Conservation (phyloP, 805 yeast genomes). For the Maudiozyma barnettii region DNA sequence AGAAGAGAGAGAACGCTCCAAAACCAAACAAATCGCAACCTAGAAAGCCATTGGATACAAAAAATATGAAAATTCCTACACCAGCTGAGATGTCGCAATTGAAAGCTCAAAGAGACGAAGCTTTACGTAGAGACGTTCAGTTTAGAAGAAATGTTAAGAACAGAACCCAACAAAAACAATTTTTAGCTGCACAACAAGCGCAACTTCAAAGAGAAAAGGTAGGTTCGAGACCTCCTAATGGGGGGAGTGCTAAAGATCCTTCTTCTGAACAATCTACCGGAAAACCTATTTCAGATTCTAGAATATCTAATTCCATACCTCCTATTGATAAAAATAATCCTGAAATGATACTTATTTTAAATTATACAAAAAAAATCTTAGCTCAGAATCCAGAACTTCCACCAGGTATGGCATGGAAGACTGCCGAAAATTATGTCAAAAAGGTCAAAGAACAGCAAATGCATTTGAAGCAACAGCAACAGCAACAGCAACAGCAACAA, state of each 20-base stretch:
- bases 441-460: slow-evolving; percentile 18
- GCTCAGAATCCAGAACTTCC: slow-evolving; percentile 26
- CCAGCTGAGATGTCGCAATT: slow-evolving; percentile 78
- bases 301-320: neutral
- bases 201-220: slow-evolving; percentile 6
- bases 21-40: slow-evolving; percentile 43
- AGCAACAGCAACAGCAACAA: slow-evolving; percentile 27
- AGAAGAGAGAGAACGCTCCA: slow-evolving; percentile 73
- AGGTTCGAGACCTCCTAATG: slow-evolving; percentile 1
- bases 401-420: slow-evolving; percentile 26
- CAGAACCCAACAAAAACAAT: slow-evolving; percentile 22
- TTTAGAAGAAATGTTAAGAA: slow-evolving; percentile 26
- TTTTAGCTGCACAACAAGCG: slow-evolving; percentile 12
- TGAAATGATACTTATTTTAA: slow-evolving; percentile 25
- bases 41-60: slow-evolving; percentile 33
- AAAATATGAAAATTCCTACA: slow-evolving; percentile 49
- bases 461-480: slow-evolving; percentile 19
- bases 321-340: slow-evolving; percentile 14
- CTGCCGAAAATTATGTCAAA: slow-evolving; percentile 26
- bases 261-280: neutral
- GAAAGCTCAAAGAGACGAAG: slow-evolving; percentile 79
- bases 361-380: slow-evolving; percentile 24
- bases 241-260: neutral
- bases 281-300: neutral
- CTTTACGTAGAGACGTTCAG: slow-evolving; percentile 55